These are phyloP conservation scores for Epichloe sp. DNA, from an alignment of 2,329 filamentous ascomycete species.

Conservation along the genomic window DNA sequence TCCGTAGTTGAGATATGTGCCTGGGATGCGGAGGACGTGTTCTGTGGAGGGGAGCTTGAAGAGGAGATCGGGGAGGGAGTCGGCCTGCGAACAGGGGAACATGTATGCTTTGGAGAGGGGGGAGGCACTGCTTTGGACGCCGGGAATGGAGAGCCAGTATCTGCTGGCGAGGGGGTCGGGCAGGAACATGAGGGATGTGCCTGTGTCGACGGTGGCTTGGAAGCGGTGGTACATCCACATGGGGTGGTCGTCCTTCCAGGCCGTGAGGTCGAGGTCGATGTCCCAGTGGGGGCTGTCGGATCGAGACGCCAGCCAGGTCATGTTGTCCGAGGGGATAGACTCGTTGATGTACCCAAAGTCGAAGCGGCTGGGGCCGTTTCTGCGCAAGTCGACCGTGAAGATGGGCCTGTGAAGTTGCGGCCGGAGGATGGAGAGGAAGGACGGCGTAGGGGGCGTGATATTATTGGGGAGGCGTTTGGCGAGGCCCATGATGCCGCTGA, in stretches of 20 bases:
- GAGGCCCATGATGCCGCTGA: conserved; percentile 40
- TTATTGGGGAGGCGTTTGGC: conserved; percentile 33
- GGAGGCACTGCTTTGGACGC: conserved; percentile 29
- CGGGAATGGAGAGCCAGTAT: conserved; percentile 46
- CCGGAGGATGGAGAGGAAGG: conserved; percentile 31
- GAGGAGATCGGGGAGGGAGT: conserved; percentile 42
- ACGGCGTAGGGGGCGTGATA: conserved; percentile 27
- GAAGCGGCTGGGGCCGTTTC: conserved; percentile 34
- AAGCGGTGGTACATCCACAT: conserved; percentile 34
- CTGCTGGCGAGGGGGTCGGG: conserved; percentile 39
- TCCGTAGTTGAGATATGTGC: conserved; percentile 42
- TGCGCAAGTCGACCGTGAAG: conserved; percentile 37
- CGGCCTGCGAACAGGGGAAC: conserved; percentile 41
- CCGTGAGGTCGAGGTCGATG: conserved; percentile 34
- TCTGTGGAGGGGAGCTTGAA: conserved; percentile 39
- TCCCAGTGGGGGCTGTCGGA: conserved; percentile 26
- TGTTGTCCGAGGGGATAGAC: conserved; percentile 22
- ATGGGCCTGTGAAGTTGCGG: conserved; percentile 26
- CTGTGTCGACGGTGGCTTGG: conserved; percentile 52
- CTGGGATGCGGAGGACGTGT: conserved; percentile 39
- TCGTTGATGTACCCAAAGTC: conserved; percentile 37
- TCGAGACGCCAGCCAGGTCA: conserved; percentile 28
- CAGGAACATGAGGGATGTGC: conserved; percentile 52
- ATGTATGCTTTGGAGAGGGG: conserved; percentile 39
- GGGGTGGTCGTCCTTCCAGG: conserved; percentile 30